A percentile compares a stretch with the other conserved stretches of the same genome.
These are phyloP conservation scores for Ogataea polymorpha DNA, from an alignment of 805 yeast genomes.

Conservation along the genomic window DNA sequence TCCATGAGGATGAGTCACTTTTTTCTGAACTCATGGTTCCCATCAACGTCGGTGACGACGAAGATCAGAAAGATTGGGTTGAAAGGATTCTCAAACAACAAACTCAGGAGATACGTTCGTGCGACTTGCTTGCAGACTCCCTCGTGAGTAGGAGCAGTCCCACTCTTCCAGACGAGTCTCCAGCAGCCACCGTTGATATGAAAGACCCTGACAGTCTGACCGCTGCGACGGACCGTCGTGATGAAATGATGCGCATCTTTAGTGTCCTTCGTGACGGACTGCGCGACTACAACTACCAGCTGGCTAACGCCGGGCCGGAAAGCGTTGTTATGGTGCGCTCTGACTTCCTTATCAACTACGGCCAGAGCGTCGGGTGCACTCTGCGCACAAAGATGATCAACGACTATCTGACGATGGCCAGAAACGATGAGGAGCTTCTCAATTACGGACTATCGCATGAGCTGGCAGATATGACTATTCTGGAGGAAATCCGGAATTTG, in stretches of 20 bases:
- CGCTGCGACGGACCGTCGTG: neutral
- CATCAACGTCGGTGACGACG: slow-evolving; percentile 10
- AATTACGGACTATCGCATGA: slow-evolving; percentile 10
- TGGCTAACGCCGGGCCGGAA: slow-evolving; percentile 19
- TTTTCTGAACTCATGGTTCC: slow-evolving; percentile 15
- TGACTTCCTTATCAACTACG: slow-evolving; percentile 24
- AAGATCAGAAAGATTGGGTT: slow-evolving; percentile 20
- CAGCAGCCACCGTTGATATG: slow-evolving; percentile 2
- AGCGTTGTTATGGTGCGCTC: slow-evolving; percentile 24
- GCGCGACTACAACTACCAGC: slow-evolving; percentile 20
- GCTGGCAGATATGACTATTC: slow-evolving; percentile 13
- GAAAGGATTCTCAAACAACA: slow-evolving; percentile 17
- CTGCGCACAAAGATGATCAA: slow-evolving; percentile 26
- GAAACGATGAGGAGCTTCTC: slow-evolving; percentile 21
- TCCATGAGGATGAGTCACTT: slow-evolving; percentile 15
- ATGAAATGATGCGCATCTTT: slow-evolving; percentile 12
- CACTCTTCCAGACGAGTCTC: slow-evolving; percentile 21
- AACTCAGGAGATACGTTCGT: slow-evolving; percentile 8
- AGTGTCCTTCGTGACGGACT: slow-evolving; percentile 24
- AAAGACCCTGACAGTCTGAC: neutral
- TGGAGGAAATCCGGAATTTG: slow-evolving; percentile 21
- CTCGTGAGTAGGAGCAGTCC: slow-evolving; percentile 14
- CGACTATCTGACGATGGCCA: slow-evolving; percentile 24
- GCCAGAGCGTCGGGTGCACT: slow-evolving; percentile 16
- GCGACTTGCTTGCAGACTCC: slow-evolving; percentile 13